Evolutionary conservation across 2,329 filamentous ascomycete genomes (phyloP), one percentile per base, ranked within the genome.

Genomic region (Fusarium sp.): DNA sequence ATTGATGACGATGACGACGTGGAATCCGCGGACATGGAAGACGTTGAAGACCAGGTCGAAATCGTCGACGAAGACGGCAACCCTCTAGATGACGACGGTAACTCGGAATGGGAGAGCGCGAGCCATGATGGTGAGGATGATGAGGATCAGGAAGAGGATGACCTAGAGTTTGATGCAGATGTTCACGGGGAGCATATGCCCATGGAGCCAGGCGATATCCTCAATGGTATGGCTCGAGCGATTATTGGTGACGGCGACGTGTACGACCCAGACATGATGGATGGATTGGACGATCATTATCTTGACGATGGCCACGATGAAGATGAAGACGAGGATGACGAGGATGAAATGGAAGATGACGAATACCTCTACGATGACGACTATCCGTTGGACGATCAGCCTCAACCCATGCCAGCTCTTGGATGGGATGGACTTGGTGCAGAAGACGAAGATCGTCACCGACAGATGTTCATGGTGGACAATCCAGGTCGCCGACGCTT

Each of bases 271-370:
- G 88, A 89, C 27, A 83, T 88, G 27, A 81, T 87, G 52, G 85
- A 86, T 53, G 83, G 82, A 20, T 79, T 88, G 33, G 86, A 87
- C 39, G 86, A 88, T 33, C 85, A 84, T 47, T 90, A 86, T 73
- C 81, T 87, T 41, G 85, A 86, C 49, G 87, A 90, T 22, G 85
- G 82, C 53, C 86, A 86, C 68, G 91, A 92, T 61, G 92, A 92
- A 67, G 90, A 86, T 65, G 45, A 85, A 56, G 84, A 85, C 44
- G 87, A 88, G 10, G 88, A 89, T 8, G 93, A 94, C 50, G 91
- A 93, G 22, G 92, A 93, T 44, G 91, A 91, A 46, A 87, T 92
- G 73, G 91, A 91, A 47, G 92, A 94, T 55, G 89, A 90, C 25
- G 88, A 90, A 60, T 90, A 90, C 75, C 84, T 88, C 65, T 91